Percentiles rank a stretch among this genome's conserved stretches.
phyloP scores from a whole-genome alignment of 1,284 basidiomycete genomes.

The Xerocomus minutiporus region DNA sequence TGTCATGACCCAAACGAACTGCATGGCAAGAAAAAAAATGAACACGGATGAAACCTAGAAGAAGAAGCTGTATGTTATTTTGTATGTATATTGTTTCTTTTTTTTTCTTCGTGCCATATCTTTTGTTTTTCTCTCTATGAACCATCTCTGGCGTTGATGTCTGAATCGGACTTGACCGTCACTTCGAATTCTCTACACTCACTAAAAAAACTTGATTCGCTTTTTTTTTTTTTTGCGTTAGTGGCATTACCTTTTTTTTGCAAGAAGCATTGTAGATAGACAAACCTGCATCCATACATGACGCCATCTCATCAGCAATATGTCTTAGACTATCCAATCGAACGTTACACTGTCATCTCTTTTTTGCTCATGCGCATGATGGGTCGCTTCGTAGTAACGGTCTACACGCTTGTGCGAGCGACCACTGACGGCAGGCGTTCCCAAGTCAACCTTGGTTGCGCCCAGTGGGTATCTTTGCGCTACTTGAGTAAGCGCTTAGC shows the following conservation, averaged over 20 bases:
- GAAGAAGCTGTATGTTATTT: slow-evolving; percentile 29
- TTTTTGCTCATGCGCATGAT: background rate
- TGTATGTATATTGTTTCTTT: slow-evolving; percentile 29
- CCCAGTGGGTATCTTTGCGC: background rate
- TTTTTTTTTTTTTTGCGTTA: background rate
- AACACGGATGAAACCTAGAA: background rate
- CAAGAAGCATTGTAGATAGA: slow-evolving; percentile 1
- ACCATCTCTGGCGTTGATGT: background rate
- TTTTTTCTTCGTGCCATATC: slow-evolving; percentile 7
- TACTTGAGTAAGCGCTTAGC: too few species aligned
- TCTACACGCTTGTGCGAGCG: background rate
- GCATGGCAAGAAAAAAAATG: background rate
- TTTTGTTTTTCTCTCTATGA: background rate
- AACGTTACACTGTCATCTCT: background rate
- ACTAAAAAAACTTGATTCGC: background rate
- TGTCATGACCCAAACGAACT: slow-evolving; percentile 13
- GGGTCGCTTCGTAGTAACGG: background rate
- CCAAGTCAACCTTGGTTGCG: background rate
- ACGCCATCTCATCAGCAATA: background rate
- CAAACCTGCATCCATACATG: background rate
- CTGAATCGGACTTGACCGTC: background rate
- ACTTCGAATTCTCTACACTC: background rate
- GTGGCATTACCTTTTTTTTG: background rate
- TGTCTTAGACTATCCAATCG: background rate
- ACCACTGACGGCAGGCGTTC: background rate